Evolutionary conservation across 2,329 filamentous ascomycete genomes (phyloP), one percentile per base, ranked within the genome.

Genomic region (Trichocomaceae sp.): DNA sequence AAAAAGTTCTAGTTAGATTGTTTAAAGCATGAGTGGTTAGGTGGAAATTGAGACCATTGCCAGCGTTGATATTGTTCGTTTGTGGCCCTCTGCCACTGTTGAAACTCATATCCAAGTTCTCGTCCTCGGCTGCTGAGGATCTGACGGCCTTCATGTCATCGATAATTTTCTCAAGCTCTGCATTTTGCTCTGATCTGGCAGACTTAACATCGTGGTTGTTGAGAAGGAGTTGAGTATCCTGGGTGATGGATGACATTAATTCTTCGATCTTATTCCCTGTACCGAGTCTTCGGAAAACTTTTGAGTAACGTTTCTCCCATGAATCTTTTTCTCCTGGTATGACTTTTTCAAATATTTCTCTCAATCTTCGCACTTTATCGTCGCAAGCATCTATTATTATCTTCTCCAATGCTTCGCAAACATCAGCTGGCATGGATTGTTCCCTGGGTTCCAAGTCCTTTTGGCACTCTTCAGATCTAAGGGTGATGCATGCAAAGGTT

Each of bases 61-160:
- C 47, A 84, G 87, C 1, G 80, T 86, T 6, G 85, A 83, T 0
- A 74, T 87, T n/a, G 8, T 35, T 35, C 13, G 31, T 35, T 9
- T 35, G 31, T 15, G 31, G 9, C 8, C 31, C 31, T 35, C 31
- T 9, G 12, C 31, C 31, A 35, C 31, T 35, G 13, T 35, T 35
- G 31, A 35, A 35, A 35, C 9, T 35, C 31, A 35, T 10, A 35
- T 10, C 8, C 13, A 35, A 35, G 31, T 15, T 35, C 13, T 35
- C 31, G 9, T 35, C 31, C 31, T 35, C 31, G 13, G 31, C 3
- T 35, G 13, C 31, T 15, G 31, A 35, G 8, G 31, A 35, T 35
- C 8, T 35, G 31, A 35, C 31, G 3, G 31, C 8, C 13, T 35
- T 35, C 31, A 35, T 35, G 9, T 35, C 31, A 10, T 35, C 13